phyloP scores from a whole-genome alignment of 2,329 filamentous ascomycete genomes.

The Exophiala mesophila region DNA sequence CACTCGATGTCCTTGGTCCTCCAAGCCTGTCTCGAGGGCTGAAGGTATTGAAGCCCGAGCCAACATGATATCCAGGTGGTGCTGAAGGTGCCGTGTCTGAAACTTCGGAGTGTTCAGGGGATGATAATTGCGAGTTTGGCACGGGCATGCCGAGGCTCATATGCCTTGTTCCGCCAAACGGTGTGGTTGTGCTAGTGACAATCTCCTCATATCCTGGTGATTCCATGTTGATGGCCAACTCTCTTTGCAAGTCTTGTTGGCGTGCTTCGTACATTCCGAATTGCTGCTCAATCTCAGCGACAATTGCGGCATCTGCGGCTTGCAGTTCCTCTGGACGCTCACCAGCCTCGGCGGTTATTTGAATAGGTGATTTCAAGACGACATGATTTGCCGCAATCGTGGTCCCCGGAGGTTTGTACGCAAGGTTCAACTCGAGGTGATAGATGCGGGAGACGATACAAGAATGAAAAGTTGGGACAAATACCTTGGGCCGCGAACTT shows the following conservation, averaged over 20 bases:
- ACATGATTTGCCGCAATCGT: constrained; percentile 37
- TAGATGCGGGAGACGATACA: constrained; percentile 64
- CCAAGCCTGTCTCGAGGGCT: constrained; percentile 17
- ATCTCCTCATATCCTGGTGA: constrained; percentile 20
- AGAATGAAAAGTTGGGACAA: constrained; percentile 65
- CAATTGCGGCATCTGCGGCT: constrained; percentile 16
- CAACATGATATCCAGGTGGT: constrained; percentile 17
- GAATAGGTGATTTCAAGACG: constrained; percentile 40
- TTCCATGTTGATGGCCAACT: constrained; percentile 13
- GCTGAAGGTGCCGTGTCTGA: constrained; percentile 3
- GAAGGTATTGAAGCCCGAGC: constrained; percentile 14
- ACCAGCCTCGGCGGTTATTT: constrained; percentile 32
- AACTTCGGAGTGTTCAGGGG: constrained; percentile 1
- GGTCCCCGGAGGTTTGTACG: constrained; percentile 46
- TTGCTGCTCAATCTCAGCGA: constrained; percentile 23
- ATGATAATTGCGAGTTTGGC: background rate
- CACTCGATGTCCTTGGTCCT: constrained; percentile 20
- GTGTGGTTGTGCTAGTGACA: background rate
- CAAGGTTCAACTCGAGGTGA: constrained; percentile 54
- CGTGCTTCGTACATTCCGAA: constrained; percentile 22
- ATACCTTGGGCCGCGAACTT: constrained; percentile 34
- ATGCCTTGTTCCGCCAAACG: constrained; percentile 13
- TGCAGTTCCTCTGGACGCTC: constrained; percentile 7
- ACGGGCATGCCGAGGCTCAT: constrained; percentile 13
- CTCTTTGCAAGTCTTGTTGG: constrained; percentile 7